Base-by-base conservation (phyloP, 1,284 basidiomycete genomes). In the Porodaedalea pini region DNA sequence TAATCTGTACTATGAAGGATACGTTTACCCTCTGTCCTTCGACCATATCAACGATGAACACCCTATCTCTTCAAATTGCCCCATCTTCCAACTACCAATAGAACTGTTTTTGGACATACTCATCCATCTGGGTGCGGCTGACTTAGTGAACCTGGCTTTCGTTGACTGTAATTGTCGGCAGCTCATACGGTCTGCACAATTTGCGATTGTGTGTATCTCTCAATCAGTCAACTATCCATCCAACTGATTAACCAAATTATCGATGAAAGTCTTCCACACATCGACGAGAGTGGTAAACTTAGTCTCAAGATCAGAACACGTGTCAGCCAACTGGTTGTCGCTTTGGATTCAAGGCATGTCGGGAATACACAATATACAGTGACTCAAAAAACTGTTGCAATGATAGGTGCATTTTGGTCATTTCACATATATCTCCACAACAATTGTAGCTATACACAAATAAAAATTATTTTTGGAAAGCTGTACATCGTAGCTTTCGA, bases 121-220 rank as follows among this genome's bases (percentile, higher is more conserved):
- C 25, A 8, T 2, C 17, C 19, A 54, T 10, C 29, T 54, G 19
- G 29, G 15, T 29, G 31, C 39, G 37, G 23, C 19, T 4, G 51
- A 54, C 6, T 37, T 54, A 7, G 51, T 37, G 21, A 25, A 32
- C n/a, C 37, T 54, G 13, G 34, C 39, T 27, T 27, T 54, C 13
- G 25, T 54, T 25, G 41, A 54, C 19, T 13, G 11, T 13, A 21
- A 41, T 31, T 54, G 32, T 43, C 51, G 34, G 17, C 51, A 54
- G 19, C 41, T 54, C 13, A 13, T 37, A 4, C 36, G 51, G 11
- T 54, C 39, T 8, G 49, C 27, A 19, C 49, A 34, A 37, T 51
- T 34, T 11, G 31, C 34, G n/a, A 51, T n/a, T 51, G 13, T 54
- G n/a, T n/a, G 19, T 15, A 23, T 17, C n/a, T 54, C 25, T 43